Conservation (phyloP, 306 rosid genomes). For the Chamaecrista fasciculata region DNA sequence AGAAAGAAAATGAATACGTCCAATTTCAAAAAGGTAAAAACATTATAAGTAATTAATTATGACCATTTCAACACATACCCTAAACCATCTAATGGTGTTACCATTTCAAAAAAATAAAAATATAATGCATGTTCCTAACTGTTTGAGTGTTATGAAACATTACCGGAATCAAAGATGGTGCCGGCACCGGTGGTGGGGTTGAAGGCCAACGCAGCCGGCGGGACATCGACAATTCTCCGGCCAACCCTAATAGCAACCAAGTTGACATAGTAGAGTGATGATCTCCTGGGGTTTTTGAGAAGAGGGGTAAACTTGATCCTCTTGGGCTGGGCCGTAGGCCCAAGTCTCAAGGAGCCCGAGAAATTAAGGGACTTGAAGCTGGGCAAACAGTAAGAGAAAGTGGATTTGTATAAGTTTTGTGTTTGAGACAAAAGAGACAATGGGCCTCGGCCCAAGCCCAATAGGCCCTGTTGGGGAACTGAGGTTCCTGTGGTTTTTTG, state of each 20-base stretch:
- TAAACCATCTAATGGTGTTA: too few species aligned
- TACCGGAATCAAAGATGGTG: constrained; percentile 88
- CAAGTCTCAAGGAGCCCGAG: constrained; percentile 82
- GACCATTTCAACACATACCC: background rate
- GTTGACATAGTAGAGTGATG: constrained; percentile 83
- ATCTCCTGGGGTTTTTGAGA: constrained; percentile 76
- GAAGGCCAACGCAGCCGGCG: constrained; percentile 72
- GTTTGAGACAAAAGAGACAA: constrained; percentile 71
- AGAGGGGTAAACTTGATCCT: constrained; percentile 82
- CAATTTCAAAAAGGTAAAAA: background rate
- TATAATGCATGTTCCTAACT: too few species aligned
- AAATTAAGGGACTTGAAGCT: constrained; percentile 71
- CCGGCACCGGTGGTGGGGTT: constrained; percentile 84
- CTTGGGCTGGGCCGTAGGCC: constrained; percentile 78
- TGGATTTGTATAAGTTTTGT: constrained; percentile 68
- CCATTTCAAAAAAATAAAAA: too few species aligned
- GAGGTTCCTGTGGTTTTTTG: constrained; percentile 63
- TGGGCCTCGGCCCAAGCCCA: constrained; percentile 96
- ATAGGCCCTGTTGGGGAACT: constrained; percentile 69
- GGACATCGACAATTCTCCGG: constrained; percentile 64
- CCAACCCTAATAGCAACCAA: constrained; percentile 71
- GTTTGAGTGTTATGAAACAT: background rate
- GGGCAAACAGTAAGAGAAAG: constrained; percentile 95
- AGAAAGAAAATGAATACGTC: background rate
- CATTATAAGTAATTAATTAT: too few species aligned